Conservation (phyloP, 1,139 yeast genomes). For the Citeromyces siamensis region DNA sequence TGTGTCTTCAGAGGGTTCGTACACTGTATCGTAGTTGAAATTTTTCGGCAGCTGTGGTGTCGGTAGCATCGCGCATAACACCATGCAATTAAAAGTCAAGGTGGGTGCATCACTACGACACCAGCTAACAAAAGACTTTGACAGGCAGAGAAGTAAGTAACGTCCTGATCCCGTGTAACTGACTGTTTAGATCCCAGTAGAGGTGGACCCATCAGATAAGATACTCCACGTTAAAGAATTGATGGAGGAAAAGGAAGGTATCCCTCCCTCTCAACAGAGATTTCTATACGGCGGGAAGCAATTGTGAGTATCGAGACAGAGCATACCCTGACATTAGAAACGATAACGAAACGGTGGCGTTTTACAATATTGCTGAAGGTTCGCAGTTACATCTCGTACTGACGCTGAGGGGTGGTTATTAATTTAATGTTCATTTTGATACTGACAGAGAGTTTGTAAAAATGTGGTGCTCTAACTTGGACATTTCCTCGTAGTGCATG, state of each 20-base stretch:
- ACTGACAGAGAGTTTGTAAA: too few relatives aligned
- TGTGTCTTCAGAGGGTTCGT: constrained; percentile 92
- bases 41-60: constrained; percentile 32
- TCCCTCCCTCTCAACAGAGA: constrained; percentile 93
- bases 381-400: constrained; percentile 80
- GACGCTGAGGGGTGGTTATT: constrained; percentile 75
- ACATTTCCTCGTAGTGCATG: too few relatives aligned
- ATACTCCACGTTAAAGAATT: constrained; percentile 81
- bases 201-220: constrained; percentile 65
- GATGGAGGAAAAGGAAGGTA: constrained; percentile 95
- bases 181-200: constrained; percentile 48
- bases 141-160: constrained; percentile 60
- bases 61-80: constrained; percentile 28
- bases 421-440: too few relatives aligned
- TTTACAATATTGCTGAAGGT: constrained; percentile 61
- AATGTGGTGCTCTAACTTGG: too few relatives aligned
- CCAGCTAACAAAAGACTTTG: constrained; percentile 27
- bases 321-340: constrained; percentile 24
- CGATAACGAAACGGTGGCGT: constrained; percentile 59
- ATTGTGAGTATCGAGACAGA: constrained; percentile 34
- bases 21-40: constrained; percentile 44
- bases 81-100: constrained; percentile 11
- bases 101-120: constrained; percentile 5
- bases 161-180: constrained; percentile 3
- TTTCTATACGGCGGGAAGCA: constrained; percentile 87